These are phyloP conservation scores for Salvia sclarea DNA, from an alignment of 305 asterid genomes.

Conservation along the genomic window DNA sequence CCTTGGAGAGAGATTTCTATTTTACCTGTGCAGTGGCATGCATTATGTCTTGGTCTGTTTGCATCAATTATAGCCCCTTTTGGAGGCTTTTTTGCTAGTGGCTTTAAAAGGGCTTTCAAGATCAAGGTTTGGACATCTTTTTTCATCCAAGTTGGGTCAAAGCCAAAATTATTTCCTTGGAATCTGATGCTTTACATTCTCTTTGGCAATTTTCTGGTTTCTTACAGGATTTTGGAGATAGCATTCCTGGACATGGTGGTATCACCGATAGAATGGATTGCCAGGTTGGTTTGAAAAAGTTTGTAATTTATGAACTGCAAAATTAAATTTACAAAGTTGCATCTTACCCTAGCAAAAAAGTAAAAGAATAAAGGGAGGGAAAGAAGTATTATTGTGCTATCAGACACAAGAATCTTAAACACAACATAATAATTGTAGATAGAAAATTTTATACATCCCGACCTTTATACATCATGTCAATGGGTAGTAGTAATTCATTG, in stretches of 20 bases:
- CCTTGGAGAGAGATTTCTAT: slow-evolving; percentile 78
- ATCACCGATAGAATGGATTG: slow-evolving; percentile 99
- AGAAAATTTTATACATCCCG: too few species aligned
- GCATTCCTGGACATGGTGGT: slow-evolving; percentile 99
- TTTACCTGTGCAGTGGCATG: slow-evolving; percentile 97
- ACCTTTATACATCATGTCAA: too few species aligned
- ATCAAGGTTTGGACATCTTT: slow-evolving; percentile 56
- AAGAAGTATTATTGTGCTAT: too few species aligned
- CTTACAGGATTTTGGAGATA: slow-evolving; percentile 92
- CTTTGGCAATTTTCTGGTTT: slow-evolving; percentile 3
- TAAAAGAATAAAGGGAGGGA: too few species aligned
- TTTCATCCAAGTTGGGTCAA: slow-evolving; percentile 21
- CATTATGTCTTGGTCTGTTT: slow-evolving; percentile 80
- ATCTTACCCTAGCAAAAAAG: too few species aligned
- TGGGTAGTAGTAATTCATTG: too few species aligned
- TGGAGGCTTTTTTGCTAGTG: slow-evolving; percentile 99
- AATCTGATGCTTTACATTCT: slow-evolving; percentile 18
- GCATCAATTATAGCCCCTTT: slow-evolving; percentile 97
- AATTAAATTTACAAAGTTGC: neutral
- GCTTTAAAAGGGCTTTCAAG: slow-evolving; percentile 97
- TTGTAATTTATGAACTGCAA: slow-evolving; percentile 4
- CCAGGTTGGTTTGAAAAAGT: slow-evolving; percentile 55
- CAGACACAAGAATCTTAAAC: too few species aligned
- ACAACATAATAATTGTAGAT: too few species aligned
- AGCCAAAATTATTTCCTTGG: slow-evolving; percentile 7